These are phyloP conservation scores for Limonium bicolor DNA, from an alignment of 148 eudicot genomes.

Conservation along the genomic window DNA sequence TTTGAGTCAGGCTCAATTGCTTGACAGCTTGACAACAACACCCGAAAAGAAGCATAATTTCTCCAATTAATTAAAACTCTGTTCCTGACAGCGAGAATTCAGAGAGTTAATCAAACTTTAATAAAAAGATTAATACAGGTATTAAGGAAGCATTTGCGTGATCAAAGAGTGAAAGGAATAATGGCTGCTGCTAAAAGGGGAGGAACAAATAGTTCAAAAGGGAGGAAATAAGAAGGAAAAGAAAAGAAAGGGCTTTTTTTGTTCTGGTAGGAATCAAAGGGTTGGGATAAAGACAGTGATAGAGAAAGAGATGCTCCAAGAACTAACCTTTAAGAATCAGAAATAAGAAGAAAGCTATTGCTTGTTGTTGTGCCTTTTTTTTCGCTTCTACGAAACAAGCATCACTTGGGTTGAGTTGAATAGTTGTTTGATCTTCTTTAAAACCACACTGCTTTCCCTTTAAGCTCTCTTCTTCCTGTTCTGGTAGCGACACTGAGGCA, in stretches of 20 bases:
- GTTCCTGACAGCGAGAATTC: too few species aligned
- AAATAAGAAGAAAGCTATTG: slow-evolving; percentile 16
- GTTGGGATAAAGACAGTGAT: too few species aligned
- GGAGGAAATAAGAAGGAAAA: too few species aligned
- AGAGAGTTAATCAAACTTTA: background rate
- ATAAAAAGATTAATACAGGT: background rate
- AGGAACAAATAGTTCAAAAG: too few species aligned
- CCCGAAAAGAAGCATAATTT: background rate
- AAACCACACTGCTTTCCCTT: slow-evolving; percentile 14
- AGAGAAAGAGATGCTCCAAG: slow-evolving; percentile 13
- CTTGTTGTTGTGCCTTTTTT: slow-evolving; percentile 16
- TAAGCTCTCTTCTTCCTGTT: background rate
- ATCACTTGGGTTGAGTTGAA: background rate
- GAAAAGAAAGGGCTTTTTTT: background rate
- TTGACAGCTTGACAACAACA: slow-evolving; percentile 4
- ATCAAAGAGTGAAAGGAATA: slow-evolving; percentile 8
- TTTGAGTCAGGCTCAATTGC: slow-evolving; percentile 6
- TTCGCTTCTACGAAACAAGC: slow-evolving; percentile 16
- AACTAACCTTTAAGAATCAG: slow-evolving; percentile 38
- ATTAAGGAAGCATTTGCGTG: background rate
- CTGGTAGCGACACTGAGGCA: background rate
- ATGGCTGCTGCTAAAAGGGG: background rate
- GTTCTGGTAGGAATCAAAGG: slow-evolving; percentile 9
- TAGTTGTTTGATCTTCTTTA: slow-evolving; percentile 25
- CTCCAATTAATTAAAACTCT: background rate